phyloP scores from a whole-genome alignment of 2,329 filamentous ascomycete species.

The Bipolaris sorokiniana region DNA sequence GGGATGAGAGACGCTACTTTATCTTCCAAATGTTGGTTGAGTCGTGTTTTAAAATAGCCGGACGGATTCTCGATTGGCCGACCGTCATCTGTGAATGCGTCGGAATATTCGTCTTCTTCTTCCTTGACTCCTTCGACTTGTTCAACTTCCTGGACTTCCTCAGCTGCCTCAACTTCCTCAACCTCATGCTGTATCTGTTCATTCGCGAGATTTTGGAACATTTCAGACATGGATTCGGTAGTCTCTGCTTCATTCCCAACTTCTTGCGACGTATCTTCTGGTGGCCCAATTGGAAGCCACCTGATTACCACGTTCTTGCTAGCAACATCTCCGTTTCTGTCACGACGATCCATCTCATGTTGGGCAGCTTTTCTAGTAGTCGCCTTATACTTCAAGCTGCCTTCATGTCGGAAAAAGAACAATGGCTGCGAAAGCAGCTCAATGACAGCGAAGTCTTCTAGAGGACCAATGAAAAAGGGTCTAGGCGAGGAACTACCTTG shows the following conservation, averaged over 20 bases:
- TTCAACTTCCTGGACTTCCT: background rate
- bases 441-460: slow-evolving; percentile 27
- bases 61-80: background rate
- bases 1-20: slow-evolving; percentile 8
- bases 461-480: slow-evolving; percentile 25
- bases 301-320: background rate
- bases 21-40: background rate
- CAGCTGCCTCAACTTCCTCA: background rate
- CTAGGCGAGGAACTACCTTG: background rate
- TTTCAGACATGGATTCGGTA: too few species aligned
- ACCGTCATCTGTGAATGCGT: slow-evolving; percentile 7
- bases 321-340: slow-evolving; percentile 1
- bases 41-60: background rate
- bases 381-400: slow-evolving; percentile 4
- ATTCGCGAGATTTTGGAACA: background rate
- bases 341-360: slow-evolving; percentile 4
- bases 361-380: background rate
- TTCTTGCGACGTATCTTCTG: background rate
- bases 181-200: background rate
- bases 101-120: slow-evolving; percentile 4
- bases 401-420: slow-evolving; percentile 27
- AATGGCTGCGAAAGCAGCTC: slow-evolving; percentile 27
- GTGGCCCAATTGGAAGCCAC: background rate
- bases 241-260: background rate
- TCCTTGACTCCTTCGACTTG: background rate